Evolutionary conservation across 257 asterid species (phyloP), one percentile per base, ranked within the genome.

Genomic region (Lycium barbarum): DNA sequence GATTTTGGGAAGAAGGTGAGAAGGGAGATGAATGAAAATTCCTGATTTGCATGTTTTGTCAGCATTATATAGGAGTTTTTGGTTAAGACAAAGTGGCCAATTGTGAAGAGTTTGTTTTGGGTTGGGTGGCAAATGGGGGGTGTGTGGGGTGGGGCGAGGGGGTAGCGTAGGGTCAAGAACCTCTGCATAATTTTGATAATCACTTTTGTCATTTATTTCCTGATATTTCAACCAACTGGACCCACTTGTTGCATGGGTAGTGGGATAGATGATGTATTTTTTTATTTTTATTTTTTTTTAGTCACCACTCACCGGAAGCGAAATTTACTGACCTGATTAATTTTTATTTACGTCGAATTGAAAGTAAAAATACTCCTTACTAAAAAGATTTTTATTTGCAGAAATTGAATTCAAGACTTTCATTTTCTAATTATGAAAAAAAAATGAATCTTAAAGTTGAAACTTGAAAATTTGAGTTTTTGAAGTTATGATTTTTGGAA

Each of bases 221-320:
- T 84, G 80, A 35, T 80, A 79, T 85, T 82, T 79, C 72, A 70
- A 86, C 85, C 49, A 83, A 84, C 70, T 86, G 26, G 84, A 68
- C 74, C 88, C 82, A 88, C 85, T 68, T 68, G 81, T 20, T 73
- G 59, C 57, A 72, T 45, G 20, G 15, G 80, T 72, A 72, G 80
- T 70, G 38, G 53, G 47, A 38, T 38, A 38, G 14, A 9, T 70
- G 54, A 38, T 70, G 74, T 67, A 13, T 33, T 35, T 40, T 67
- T 33, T n/a, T n/a, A n/a, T n/a, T n/a, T n/a, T n/a, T n/a, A n/a
- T 67, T 17, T 67, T 7, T 67, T 7, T 13, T 35, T 67, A 4
- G 22, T 62, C 15, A 0, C 17, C 36, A 26, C 33, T 26, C 33
- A 26, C 33, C 0, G 4, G 2, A 5, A 15, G 15, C 0, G 0